These are phyloP conservation scores for Candida hungchunana DNA, from an alignment of 805 yeast genomes.

Conservation along the genomic window DNA sequence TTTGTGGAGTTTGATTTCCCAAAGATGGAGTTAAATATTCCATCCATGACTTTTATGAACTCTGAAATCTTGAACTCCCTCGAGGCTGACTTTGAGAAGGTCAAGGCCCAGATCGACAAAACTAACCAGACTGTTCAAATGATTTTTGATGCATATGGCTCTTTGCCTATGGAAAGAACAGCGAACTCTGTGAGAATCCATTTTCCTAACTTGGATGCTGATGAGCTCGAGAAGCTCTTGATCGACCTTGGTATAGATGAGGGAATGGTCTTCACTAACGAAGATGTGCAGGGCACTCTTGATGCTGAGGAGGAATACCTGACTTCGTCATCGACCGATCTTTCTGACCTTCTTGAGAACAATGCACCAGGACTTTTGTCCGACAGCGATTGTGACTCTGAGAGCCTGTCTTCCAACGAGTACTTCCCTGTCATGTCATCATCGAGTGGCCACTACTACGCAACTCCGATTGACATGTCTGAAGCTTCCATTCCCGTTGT, in stretches of 20 bases:
- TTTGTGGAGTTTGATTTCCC: conserved; percentile 57
- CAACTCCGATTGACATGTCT: conserved; percentile 11
- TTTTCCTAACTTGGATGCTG: conserved; percentile 67
- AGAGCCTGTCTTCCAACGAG: conserved; percentile 4
- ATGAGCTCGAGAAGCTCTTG: conserved; percentile 51
- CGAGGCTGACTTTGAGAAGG: conserved; percentile 31
- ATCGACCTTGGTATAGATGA: conserved; percentile 55
- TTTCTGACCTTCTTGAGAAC: conserved; percentile 13
- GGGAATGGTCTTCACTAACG: conserved; percentile 48
- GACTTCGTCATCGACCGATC: conserved; percentile 4
- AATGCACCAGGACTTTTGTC: conserved; percentile 23
- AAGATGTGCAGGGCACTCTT: conserved; percentile 8
- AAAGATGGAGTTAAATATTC: conserved; percentile 30
- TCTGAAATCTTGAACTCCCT: conserved; percentile 39
- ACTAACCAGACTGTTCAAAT: conserved; percentile 39
- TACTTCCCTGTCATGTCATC: conserved; percentile 16
- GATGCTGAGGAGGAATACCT: conserved; percentile 4
- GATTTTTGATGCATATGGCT: conserved; percentile 54
- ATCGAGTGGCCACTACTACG: conserved; percentile 9
- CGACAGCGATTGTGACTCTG: conserved; percentile 10
- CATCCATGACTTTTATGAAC: conserved; percentile 41
- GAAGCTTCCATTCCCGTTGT: conserved; percentile 7
- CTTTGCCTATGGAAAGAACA: conserved; percentile 53
- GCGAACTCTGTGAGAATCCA: conserved; percentile 46
- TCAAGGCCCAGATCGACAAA: conserved; percentile 39